These are phyloP conservation scores for Sclerotinia subarctica DNA, from an alignment of 2,329 filamentous ascomycete genomes.

Conservation along the genomic window DNA sequence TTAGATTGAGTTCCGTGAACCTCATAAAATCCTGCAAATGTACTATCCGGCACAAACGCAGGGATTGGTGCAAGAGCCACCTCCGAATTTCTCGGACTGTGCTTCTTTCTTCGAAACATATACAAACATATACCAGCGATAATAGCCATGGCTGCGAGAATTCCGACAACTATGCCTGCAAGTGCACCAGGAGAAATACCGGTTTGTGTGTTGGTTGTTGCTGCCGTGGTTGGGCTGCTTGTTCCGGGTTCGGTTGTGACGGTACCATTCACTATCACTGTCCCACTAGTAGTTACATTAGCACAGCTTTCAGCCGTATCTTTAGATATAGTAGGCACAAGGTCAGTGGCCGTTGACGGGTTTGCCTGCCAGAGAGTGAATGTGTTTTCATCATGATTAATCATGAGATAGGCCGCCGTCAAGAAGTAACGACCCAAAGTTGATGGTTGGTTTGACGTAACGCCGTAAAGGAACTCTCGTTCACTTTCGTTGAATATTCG, in stretches of 20 bases:
- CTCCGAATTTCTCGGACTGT: neutral
- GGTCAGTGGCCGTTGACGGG: neutral
- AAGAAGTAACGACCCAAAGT: slow-evolving; percentile 4
- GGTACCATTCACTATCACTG: slow-evolving; percentile 1
- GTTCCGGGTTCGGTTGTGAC: neutral
- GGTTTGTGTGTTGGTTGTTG: neutral
- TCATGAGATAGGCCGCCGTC: slow-evolving; percentile 15
- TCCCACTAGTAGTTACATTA: neutral
- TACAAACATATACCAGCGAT: neutral
- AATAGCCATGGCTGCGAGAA: neutral
- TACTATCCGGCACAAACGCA: slow-evolving; percentile 3
- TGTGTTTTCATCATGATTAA: slow-evolving; percentile 7
- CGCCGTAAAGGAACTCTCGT: neutral
- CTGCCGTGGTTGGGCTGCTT: neutral
- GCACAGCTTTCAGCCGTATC: neutral
- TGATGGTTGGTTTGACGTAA: neutral
- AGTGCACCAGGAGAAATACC: neutral
- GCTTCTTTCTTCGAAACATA: neutral
- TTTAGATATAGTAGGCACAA: neutral
- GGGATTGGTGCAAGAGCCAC: neutral
- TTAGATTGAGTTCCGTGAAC: slow-evolving; percentile 4
- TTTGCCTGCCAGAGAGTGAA: slow-evolving; percentile 11
- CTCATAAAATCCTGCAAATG: slow-evolving; percentile 2
- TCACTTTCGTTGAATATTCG: slow-evolving; percentile 1
- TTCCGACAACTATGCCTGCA: neutral